phyloP scores from a whole-genome alignment of 1,139 yeast species.

The Magnusiomyces ingens region DNA sequence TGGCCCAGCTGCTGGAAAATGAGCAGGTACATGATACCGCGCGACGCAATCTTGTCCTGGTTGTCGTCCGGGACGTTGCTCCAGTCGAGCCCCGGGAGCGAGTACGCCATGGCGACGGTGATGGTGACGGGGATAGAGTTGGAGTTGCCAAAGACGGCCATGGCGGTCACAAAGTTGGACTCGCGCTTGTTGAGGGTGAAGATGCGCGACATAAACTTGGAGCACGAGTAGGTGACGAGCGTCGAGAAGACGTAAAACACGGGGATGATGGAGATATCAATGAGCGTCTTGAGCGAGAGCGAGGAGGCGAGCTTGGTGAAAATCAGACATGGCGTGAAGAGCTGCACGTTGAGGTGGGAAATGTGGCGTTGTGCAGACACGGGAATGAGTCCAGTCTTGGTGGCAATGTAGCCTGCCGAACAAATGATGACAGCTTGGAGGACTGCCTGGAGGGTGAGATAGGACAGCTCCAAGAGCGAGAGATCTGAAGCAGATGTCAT shows the following conservation, averaged over 20 bases:
- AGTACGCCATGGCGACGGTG: constrained; percentile 63
- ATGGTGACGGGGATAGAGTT: constrained; percentile 57
- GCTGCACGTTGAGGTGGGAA: constrained; percentile 64
- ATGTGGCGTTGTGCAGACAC: constrained; percentile 59
- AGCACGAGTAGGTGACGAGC: constrained; percentile 50
- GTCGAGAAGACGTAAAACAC: constrained; percentile 63
- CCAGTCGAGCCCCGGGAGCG: constrained; percentile 70
- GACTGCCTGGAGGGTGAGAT: constrained; percentile 71
- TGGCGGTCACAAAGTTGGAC: constrained; percentile 74
- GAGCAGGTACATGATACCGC: constrained; percentile 70
- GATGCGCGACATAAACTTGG: constrained; percentile 43
- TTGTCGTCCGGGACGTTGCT: constrained; percentile 60
- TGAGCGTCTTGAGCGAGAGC: constrained; percentile 55
- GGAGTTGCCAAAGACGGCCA: constrained; percentile 84
- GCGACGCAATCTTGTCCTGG: constrained; percentile 65
- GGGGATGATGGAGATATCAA: constrained; percentile 68
- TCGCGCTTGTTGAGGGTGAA: constrained; percentile 56
- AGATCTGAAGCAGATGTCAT: constrained; percentile 22
- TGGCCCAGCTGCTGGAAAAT: constrained; percentile 85
- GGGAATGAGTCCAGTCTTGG: constrained; percentile 51
- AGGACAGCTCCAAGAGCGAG: constrained; percentile 51
- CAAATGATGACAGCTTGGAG: constrained; percentile 70
- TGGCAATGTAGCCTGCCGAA: constrained; percentile 63
- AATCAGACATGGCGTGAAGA: constrained; percentile 80
- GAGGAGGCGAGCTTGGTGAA: constrained; percentile 75